Conservation (phyloP, 139 green algal species). For the Pleodorina starrii region DNA sequence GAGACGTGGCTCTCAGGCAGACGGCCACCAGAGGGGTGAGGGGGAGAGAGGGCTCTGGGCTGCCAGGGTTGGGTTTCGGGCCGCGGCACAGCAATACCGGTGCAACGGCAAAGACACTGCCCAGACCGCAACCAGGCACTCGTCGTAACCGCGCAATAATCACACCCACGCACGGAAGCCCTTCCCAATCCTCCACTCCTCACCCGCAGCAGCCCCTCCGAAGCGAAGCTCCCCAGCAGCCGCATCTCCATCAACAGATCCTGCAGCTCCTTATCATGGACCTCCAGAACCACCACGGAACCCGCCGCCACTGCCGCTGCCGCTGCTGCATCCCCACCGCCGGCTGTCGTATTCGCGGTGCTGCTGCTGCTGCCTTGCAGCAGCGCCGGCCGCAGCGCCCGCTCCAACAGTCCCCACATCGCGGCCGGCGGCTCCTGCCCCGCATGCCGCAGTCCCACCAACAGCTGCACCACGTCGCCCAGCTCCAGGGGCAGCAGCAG, state of each 20-base stretch:
- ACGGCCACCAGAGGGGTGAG: too few species aligned
- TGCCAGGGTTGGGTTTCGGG: too few species aligned
- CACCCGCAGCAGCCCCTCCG: background rate
- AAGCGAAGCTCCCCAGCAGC: background rate
- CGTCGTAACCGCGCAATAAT: too few species aligned
- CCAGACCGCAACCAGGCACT: too few species aligned
- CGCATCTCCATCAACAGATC: background rate
- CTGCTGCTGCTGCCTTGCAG: background rate
- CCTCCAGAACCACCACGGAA: background rate
- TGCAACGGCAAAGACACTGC: too few species aligned
- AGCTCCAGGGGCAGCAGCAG: background rate
- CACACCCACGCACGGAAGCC: too few species aligned
- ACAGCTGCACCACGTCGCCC: constrained; percentile 9
- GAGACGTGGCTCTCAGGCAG: too few species aligned
- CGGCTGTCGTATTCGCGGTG: background rate
- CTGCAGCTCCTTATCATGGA: background rate
- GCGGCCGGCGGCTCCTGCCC: background rate
- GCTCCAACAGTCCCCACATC: constrained; percentile 1
- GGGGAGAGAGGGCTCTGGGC: too few species aligned
- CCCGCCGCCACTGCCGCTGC: background rate
- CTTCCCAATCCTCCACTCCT: too few species aligned
- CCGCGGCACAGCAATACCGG: too few species aligned
- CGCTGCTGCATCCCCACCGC: background rate
- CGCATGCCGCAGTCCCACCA: background rate
- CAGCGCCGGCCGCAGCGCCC: background rate